These are phyloP conservation scores for Fusarium sp. DNA, from an alignment of 2,329 filamentous ascomycete genomes.

Conservation along the genomic window DNA sequence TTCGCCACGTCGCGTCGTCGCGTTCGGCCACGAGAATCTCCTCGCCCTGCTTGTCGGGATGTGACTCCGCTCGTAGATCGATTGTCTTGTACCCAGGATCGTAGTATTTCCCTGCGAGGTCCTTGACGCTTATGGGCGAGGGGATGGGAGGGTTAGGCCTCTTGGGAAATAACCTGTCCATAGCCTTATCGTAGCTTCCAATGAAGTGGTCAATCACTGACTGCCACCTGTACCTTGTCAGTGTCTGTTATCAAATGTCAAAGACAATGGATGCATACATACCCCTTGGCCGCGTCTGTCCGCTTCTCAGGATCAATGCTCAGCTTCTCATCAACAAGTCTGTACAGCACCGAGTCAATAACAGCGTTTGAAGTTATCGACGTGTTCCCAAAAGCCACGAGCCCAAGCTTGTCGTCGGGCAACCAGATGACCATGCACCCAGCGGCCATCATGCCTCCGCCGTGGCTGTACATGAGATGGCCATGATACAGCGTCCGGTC, in stretches of 20 bases:
- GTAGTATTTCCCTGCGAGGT: constrained; percentile 54
- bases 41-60: constrained; percentile 16
- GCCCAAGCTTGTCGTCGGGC: constrained; percentile 45
- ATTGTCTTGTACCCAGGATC: constrained; percentile 53
- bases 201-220: background rate
- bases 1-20: constrained; percentile 37
- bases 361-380: constrained; percentile 50
- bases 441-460: constrained; percentile 43
- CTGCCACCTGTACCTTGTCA: constrained; percentile 15
- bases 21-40: constrained; percentile 40
- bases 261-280: background rate
- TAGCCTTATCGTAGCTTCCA: constrained; percentile 44
- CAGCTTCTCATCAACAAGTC: constrained; percentile 46
- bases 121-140: constrained; percentile 48
- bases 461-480: constrained; percentile 45
- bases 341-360: constrained; percentile 38
- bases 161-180: constrained; percentile 51
- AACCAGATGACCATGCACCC: constrained; percentile 47
- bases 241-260: background rate
- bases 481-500: constrained; percentile 37
- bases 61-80: constrained; percentile 24
- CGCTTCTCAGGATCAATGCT: constrained; percentile 34
- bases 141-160: constrained; percentile 49
- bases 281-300: constrained; percentile 26
- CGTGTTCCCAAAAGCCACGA: constrained; percentile 54